Base-by-base conservation (phyloP, 345 rosid genomes). In the Xanthoceras sorbifolium region DNA sequence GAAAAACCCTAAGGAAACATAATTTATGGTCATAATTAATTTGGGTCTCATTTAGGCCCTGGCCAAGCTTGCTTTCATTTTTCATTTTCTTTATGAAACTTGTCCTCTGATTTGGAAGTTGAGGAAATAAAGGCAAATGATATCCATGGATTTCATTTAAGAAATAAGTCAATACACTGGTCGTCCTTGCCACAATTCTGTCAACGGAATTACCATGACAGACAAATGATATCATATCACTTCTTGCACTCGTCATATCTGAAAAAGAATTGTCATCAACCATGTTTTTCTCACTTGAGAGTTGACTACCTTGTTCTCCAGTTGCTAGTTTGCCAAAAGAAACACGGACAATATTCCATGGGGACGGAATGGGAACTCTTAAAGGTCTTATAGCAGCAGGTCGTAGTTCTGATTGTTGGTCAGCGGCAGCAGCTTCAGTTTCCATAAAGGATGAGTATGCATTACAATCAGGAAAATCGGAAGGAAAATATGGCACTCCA, bases 401-500 rank as follows among this genome's bases (percentile, higher is more conserved):
- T 26, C 76, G 79, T 57, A 17, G 75, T 78, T 86, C 88, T 54
- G 79, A 82, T 73, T 86, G 84, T 83, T 86, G 81, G 62, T 81
- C 79, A 66, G 81, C 23, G n/a, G 85, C 84, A 76, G 84, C 83
- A 63, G 84, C 90, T 83, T 90, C 91, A 34, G 68, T 84, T 80
- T 60, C 87, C 90, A 81, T 86, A 26, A 81, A 84, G 67, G 91
- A 89, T 28, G 76, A 70, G 67, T 92, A 92, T 1, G 97, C 90
- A 75, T 77, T 80, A 83, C 94, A 90, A 79, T 90, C 97, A 20
- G 97, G 98, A 80, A 88, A 95, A 86, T 95, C 97, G 55, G 84
- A 87, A 80, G 99, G 99, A 82, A 93, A 95, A 75, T 73, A 80
- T 11, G 98, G 99, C 67, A 90, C 57, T 36, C 86, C 91, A 72